Conservation (phyloP, 192 early-diverging fungal species). For the Backusella luteola region DNA sequence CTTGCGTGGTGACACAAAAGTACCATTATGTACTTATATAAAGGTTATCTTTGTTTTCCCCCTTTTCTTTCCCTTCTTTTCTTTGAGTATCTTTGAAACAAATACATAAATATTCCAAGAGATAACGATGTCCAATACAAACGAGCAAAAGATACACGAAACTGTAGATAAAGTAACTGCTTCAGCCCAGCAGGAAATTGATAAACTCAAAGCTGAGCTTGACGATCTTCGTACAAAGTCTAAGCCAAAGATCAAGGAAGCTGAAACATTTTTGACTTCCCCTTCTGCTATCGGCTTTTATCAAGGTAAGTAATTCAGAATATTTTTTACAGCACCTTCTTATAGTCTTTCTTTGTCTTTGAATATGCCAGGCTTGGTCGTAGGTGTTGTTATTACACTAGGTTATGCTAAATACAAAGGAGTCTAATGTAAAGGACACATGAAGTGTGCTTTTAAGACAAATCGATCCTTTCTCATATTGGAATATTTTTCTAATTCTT, state of each 20-base stretch:
- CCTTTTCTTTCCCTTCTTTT: neutral
- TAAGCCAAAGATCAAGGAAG: conserved; percentile 23
- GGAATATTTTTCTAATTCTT: neutral
- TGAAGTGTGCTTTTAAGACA: neutral
- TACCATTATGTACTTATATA: neutral
- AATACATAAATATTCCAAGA: neutral
- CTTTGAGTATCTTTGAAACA: neutral
- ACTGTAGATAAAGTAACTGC: conserved; percentile 18
- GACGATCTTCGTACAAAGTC: conserved; percentile 16
- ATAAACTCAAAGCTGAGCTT: conserved; percentile 18
- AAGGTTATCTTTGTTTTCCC: neutral
- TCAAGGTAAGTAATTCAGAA: conserved; percentile 11
- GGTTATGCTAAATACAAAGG: conserved; percentile 30
- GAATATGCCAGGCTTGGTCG: conserved; percentile 12
- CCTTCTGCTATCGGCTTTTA: conserved; percentile 28
- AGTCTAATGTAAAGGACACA: neutral
- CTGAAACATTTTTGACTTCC: conserved; percentile 26
- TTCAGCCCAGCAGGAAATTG: conserved; percentile 26
- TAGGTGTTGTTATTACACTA: conserved; percentile 16
- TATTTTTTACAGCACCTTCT: neutral
- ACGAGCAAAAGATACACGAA: conserved; percentile 26
- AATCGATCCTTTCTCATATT: neutral
- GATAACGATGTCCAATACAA: neutral
- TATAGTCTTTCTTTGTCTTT: neutral
- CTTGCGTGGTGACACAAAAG: neutral